These are phyloP conservation scores for Skeletonema potamos DNA, from an alignment of 108 stramenopile species.

Conservation along the genomic window DNA sequence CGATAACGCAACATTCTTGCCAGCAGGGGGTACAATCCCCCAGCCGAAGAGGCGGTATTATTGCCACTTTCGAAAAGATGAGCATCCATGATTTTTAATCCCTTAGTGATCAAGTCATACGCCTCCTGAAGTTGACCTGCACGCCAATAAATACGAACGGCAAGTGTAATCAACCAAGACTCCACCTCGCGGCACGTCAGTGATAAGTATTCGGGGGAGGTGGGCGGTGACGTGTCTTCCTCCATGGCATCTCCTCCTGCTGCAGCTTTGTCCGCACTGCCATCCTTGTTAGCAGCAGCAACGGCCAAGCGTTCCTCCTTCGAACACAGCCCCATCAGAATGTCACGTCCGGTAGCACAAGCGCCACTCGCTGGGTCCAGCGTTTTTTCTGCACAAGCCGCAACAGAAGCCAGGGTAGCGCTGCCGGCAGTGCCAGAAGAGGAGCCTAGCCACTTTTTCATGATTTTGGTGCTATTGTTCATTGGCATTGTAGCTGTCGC, in stretches of 20 bases:
- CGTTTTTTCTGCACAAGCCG: conserved; percentile 43
- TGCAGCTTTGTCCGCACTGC: background rate
- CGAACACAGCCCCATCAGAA: conserved; percentile 19
- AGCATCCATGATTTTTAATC: conserved; percentile 48
- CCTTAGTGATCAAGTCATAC: conserved; percentile 49
- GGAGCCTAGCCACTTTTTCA: conserved; percentile 83
- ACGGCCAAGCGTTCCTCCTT: conserved; percentile 5
- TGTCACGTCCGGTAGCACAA: conserved; percentile 47
- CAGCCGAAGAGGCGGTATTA: conserved; percentile 8
- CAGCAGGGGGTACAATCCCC: conserved; percentile 72
- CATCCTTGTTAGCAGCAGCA: conserved; percentile 24
- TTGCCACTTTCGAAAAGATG: conserved; percentile 48
- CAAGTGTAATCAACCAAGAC: conserved; percentile 68
- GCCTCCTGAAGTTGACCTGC: conserved; percentile 43
- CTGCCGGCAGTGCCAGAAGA: conserved; percentile 64
- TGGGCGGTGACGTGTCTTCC: background rate
- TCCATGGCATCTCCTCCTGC: conserved; percentile 19
- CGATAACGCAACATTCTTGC: conserved; percentile 81
- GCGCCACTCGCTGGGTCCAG: conserved; percentile 54
- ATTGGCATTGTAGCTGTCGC: background rate
- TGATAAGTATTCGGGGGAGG: conserved; percentile 26
- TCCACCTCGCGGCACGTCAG: conserved; percentile 67
- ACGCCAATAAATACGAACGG: conserved; percentile 70
- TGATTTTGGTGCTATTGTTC: conserved; percentile 73
- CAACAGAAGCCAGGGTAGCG: conserved; percentile 55